Evolutionary conservation across 2,329 filamentous ascomycete species (phyloP).

Genomic region (Arachnomyces sp.): DNA sequence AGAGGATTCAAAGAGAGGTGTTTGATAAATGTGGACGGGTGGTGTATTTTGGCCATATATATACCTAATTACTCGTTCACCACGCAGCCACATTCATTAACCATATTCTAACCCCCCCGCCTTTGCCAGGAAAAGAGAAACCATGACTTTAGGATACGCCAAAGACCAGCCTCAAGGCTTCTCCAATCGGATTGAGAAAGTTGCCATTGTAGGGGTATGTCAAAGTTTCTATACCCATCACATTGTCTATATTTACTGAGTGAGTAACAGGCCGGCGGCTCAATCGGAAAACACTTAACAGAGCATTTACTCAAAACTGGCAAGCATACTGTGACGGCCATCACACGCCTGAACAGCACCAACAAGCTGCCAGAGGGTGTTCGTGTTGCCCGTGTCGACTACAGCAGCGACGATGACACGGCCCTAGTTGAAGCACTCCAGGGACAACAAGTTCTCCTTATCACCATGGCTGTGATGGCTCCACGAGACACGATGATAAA

Average conservation of each 20-base stretch:
- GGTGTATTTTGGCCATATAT: no score
- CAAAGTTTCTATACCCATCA: slow-evolving; percentile 1
- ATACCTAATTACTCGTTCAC: no score
- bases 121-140: no score
- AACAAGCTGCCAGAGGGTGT: slow-evolving; percentile 41
- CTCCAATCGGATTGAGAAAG: slow-evolving; percentile 28
- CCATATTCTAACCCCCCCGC: no score
- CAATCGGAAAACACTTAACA: slow-evolving; percentile 22
- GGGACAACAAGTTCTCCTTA: slow-evolving; percentile 52
- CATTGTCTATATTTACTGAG: slow-evolving; percentile 4
- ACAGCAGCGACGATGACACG: slow-evolving; percentile 31
- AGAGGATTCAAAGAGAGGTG: no score
- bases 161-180: slow-evolving; percentile 32
- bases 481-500: slow-evolving; percentile 41
- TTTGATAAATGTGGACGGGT: no score
- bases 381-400: slow-evolving; percentile 39
- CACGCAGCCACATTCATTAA: no score
- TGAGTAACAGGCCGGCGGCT: slow-evolving; percentile 26
- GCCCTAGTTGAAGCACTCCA: slow-evolving; percentile 44
- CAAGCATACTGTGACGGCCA: slow-evolving; percentile 46
- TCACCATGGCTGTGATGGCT: slow-evolving; percentile 43
- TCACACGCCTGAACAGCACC: slow-evolving; percentile 40
- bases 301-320: slow-evolving; percentile 38
- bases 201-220: slow-evolving; percentile 35
- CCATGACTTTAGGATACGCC: slow-evolving; percentile 35